Base-by-base conservation (phyloP, 108 stramenopile genomes). In the Discostella pseudostelligera region DNA sequence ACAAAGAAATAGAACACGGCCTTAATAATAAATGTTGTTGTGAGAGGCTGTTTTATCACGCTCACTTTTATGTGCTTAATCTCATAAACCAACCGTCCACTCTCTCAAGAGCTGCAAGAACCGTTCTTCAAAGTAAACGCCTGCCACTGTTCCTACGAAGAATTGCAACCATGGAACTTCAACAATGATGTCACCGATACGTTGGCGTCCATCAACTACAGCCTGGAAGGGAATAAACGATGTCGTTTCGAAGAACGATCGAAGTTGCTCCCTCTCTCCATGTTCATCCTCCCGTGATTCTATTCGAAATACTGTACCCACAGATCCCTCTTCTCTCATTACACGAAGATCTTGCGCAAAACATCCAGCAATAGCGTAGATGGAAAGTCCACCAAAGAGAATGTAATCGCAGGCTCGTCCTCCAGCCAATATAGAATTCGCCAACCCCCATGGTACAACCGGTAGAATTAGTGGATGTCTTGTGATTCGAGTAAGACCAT, bases 401-500 rank as follows among this genome's bases (percentile, higher is more conserved):
- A 80, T 45, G 35, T 45, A 75, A 49, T 84, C 81, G 26, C 70
- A 53, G 12, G 37, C 16, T 8, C 55, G 39, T 29, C 80, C 80
- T 32, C 83, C 83, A 12, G 67, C 59, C 21, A 79, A 17, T 21
- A 70, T 43, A 1, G 81, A 61, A 22, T 73, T 84, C 10, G 81
- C 59, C 4, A 79, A 35, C 8, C 81, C 81, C 83, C 83, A 84
- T 17, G 83, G 83, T 32, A 76, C 78, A 9, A 84, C 83, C 16
- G 81, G 83, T n/a, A 84, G 45, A 21, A 84, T 84, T 25, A 84
- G 42, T 35, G 83, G 83, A 61, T 84, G 83, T 6, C 83, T 56
- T 20, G 83, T 81, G 4, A 84, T 76, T 1, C 83, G 69, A 40
- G 83, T 84, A 22, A 84, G 47, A 29, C 83, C 83, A 28, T 61